Percentiles rank a stretch among this genome's conserved stretches.
These are phyloP conservation scores for Cadophora sp. DNA, from an alignment of 2,329 filamentous ascomycete genomes.

Conservation along the genomic window DNA sequence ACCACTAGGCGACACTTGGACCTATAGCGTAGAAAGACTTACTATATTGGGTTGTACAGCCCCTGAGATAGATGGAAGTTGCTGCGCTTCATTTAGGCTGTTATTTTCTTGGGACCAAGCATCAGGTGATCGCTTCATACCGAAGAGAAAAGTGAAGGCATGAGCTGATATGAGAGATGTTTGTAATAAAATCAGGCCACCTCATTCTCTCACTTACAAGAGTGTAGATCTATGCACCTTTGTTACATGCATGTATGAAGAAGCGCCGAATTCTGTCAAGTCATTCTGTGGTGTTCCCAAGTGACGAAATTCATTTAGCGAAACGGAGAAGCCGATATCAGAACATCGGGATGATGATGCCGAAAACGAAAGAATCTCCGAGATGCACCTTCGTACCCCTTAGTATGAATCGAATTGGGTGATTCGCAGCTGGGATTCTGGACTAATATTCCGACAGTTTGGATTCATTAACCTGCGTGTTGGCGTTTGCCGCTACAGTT, in stretches of 20 bases:
- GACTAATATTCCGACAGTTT: background rate
- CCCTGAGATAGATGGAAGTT: background rate
- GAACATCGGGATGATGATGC: background rate
- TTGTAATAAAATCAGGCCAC: background rate
- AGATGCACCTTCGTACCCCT: background rate
- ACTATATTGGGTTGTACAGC: background rate
- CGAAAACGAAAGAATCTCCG: background rate
- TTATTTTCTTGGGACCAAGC: background rate
- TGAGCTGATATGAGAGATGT: background rate
- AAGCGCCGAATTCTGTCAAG: background rate
- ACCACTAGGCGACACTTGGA: background rate
- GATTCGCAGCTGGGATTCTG: background rate
- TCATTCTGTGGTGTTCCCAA: background rate
- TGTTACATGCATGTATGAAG: background rate
- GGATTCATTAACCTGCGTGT: background rate
- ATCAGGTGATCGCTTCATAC: background rate
- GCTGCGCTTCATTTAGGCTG: background rate
- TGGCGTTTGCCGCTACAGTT: background rate
- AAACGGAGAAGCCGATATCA: background rate
- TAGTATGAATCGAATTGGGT: background rate
- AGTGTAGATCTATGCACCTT: background rate
- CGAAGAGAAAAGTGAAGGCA: background rate
- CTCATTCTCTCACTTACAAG: background rate
- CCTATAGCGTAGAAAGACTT: background rate
- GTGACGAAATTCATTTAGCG: background rate